Evolutionary conservation across 1,284 basidiomycete species (phyloP), one percentile per base, ranked within the genome.

Genomic region (Ceratobasidium sp.): DNA sequence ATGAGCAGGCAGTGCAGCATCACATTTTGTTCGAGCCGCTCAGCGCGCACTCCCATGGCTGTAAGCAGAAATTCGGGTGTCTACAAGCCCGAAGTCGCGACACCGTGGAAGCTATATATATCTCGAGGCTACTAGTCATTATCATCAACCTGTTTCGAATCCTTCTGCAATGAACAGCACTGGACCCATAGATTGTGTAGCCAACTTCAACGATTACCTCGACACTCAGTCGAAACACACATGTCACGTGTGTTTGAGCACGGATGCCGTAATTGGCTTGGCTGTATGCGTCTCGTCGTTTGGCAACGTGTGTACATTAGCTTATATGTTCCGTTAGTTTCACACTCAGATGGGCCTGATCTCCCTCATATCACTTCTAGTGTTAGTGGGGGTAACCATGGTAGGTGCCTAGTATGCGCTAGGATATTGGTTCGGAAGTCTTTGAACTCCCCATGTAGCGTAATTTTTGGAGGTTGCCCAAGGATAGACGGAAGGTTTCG

Each of bases 171-270:
- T 61, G 57, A 38, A 61, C 20, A 15, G 40, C 13, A 1, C 9
- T 6, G 61, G 61, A 2, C 61, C 61, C 5, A 38, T 69, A 9
- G 50, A 69, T 20, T 69, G 66, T 48, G 50, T 6, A 13, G 26
- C 20, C 28, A 57, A 23, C 20, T 57, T 12, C 7, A 26, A 33
- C 10, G 54, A 20, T 7, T 69, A 52, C 38, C 44, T 26, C 12
- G 46, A 54, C 26, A 69, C 13, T 9, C 66, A 54, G 26, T n/a
- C 20, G 2, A 17, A n/a, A 17, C 48, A 52, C 12, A 69, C 66
- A 7, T 69, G 66, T 50, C 46, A 69, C 57, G 68, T 70, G 1
- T 70, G 68, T 42, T 38, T 70, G 20, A 56, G 52, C 52, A 70
- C 68, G 2, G 50, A 38, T 7, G 68, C 68, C 6, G 68, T 70